Conservation (phyloP, 805 yeast genomes). For the Allodekkera sacchari region DNA sequence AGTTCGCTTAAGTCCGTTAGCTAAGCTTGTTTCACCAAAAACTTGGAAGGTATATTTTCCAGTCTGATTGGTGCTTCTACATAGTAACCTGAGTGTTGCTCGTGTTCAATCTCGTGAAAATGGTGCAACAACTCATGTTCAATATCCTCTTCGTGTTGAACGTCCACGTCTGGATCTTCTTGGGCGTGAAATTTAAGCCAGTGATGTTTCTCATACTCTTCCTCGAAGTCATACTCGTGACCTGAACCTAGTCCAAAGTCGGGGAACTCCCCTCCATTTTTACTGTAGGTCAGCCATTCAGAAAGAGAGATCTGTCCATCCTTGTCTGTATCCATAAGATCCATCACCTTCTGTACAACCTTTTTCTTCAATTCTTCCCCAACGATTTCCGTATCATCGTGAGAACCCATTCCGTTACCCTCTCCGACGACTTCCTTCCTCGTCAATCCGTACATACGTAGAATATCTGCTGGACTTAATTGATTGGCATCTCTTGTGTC, state of each 20-base stretch:
- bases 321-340: constrained; percentile 52
- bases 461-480: constrained; percentile 53
- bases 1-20: too few species aligned
- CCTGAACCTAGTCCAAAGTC: constrained; percentile 84
- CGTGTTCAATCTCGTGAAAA: constrained; percentile 66
- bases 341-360: constrained; percentile 48
- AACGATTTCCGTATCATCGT: constrained; percentile 54
- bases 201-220: constrained; percentile 90
- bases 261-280: constrained; percentile 66
- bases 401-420: constrained; percentile 85
- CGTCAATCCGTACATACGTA: constrained; percentile 72
- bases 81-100: constrained; percentile 7
- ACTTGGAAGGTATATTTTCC: constrained; percentile 9
- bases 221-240: constrained; percentile 89
- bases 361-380: constrained; percentile 45
- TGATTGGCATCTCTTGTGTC: constrained; percentile 56
- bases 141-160: constrained; percentile 80
- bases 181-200: constrained; percentile 78
- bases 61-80: constrained; percentile 7
- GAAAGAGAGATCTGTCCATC: constrained; percentile 58
- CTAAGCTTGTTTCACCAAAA: neutral
- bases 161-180: constrained; percentile 72
- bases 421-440: constrained; percentile 71
- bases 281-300: constrained; percentile 61
- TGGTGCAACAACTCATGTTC: constrained; percentile 83